A percentile compares a stretch with the other conserved stretches of the same genome.
These are phyloP conservation scores for Abrus pulchellus DNA, from an alignment of 306 rosid genomes.

Conservation along the genomic window DNA sequence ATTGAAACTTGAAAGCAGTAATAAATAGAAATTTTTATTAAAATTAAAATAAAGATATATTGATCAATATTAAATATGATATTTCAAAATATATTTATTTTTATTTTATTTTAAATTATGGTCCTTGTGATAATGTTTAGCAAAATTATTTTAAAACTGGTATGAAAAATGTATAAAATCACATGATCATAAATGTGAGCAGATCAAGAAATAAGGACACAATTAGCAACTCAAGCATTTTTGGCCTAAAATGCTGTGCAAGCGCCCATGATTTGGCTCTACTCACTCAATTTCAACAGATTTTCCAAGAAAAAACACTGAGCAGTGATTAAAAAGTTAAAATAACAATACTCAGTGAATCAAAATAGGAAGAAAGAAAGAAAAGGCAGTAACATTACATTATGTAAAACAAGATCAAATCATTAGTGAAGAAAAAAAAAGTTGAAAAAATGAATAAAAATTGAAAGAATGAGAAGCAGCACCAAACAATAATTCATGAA, in stretches of 20 bases:
- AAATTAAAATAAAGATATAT: neutral
- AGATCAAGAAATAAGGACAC: neutral
- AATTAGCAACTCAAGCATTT: neutral
- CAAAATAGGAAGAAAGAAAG: too few species aligned
- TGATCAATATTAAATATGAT: neutral
- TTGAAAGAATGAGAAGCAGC: neutral
- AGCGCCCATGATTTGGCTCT: neutral
- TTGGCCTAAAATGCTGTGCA: slow-evolving; percentile 1
- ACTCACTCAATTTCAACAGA: neutral
- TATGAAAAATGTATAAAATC: neutral
- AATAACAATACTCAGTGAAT: too few species aligned
- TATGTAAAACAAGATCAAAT: neutral
- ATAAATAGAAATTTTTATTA: too few species aligned
- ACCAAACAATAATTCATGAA: neutral
- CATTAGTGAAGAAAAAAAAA: neutral
- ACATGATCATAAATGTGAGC: slow-evolving; percentile 3
- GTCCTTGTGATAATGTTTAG: too few species aligned
- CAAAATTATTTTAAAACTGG: neutral
- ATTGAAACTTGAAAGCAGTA: too few species aligned
- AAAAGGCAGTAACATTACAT: neutral
- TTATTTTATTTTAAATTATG: too few species aligned
- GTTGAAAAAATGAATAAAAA: neutral
- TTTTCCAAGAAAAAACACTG: neutral
- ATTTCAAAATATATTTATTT: neutral
- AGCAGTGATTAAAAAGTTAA: too few species aligned